Conservation (phyloP, 176 grass and related monocot genomes). For the Aegilops tauschii region DNA sequence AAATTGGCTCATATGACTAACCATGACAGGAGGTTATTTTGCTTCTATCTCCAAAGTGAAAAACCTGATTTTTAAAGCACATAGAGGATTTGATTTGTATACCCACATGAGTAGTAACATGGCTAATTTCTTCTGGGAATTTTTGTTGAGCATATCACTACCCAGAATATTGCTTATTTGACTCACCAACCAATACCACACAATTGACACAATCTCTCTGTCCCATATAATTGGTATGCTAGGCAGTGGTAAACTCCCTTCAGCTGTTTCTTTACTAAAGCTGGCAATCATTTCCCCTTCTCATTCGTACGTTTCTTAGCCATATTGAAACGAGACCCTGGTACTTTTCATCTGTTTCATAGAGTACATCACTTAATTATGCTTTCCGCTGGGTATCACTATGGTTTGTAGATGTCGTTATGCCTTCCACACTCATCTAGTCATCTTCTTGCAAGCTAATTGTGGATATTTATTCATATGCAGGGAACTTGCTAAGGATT, state of each 20-base stretch:
- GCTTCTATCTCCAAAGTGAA: neutral
- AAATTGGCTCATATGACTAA: neutral
- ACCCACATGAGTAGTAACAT: neutral
- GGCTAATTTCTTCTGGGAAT: neutral
- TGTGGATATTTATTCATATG: constrained; percentile 13
- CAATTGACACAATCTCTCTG: neutral
- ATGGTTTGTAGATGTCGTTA: neutral
- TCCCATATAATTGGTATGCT: neutral
- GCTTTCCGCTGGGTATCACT: neutral
- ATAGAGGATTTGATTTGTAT: neutral
- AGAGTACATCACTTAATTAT: neutral
- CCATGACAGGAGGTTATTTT: neutral
- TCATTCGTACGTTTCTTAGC: neutral
- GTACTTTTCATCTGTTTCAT: neutral
- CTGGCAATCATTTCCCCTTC: neutral
- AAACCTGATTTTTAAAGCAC: neutral
- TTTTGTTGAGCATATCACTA: neutral
- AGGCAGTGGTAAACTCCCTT: neutral
- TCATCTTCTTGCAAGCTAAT: constrained; percentile 22
- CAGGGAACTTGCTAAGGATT: constrained; percentile 98
- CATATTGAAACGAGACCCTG: neutral
- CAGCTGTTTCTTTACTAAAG: neutral
- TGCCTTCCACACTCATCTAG: neutral
- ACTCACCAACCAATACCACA: neutral
- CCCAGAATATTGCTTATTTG: neutral